These are phyloP conservation scores for Amphicarpaea edgeworthii DNA, from an alignment of 306 rosid genomes.

Conservation along the genomic window DNA sequence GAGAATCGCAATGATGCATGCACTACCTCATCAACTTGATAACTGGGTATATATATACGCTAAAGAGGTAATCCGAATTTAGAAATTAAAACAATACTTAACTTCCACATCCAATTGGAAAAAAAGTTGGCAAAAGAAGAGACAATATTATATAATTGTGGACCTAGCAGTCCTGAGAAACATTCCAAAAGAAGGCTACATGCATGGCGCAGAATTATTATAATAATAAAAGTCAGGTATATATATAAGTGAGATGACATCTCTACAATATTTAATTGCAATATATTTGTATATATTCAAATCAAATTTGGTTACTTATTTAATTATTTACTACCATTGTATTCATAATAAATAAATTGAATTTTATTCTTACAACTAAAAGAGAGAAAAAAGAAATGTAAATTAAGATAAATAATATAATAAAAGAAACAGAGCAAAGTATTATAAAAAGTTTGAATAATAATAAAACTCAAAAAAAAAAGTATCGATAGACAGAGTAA, in stretches of 20 bases:
- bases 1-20: slow-evolving; percentile 19
- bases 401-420: too few relatives aligned
- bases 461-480: too few relatives aligned
- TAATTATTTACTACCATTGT: neutral
- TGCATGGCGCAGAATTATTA: too few relatives aligned
- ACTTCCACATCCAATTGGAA: slow-evolving; percentile 4
- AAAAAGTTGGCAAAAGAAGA: neutral
- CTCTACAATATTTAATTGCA: neutral
- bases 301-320: neutral
- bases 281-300: neutral
- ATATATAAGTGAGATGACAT: neutral
- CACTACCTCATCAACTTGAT: neutral
- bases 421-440: too few relatives aligned
- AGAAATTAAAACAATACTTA: slow-evolving; percentile 3
- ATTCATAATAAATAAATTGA: neutral
- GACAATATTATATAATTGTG: slow-evolving; percentile 6
- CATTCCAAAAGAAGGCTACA: slow-evolving; percentile 20
- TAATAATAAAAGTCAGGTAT: neutral
- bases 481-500: too few relatives aligned
- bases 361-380: too few relatives aligned
- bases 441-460: too few relatives aligned
- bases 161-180: slow-evolving; percentile 18
- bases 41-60: neutral
- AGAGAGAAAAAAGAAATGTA: too few relatives aligned
- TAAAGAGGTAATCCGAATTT: neutral